Evolutionary conservation across 768 basidiomycete genomes (phyloP).

Genomic region (Boletus reticuloceps): DNA sequence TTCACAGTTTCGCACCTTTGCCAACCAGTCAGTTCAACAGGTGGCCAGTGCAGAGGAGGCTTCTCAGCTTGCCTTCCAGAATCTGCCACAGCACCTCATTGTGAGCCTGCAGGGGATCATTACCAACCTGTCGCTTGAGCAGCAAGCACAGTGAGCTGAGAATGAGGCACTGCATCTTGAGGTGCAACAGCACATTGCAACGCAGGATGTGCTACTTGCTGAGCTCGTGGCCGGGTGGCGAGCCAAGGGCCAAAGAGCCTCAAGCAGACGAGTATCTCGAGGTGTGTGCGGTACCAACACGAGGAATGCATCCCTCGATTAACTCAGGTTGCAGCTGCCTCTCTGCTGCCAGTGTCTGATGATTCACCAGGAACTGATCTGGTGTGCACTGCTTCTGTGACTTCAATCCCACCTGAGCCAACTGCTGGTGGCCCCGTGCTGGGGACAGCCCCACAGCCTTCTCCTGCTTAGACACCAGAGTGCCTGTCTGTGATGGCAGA

Average conservation of each 20-base stretch:
- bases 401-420: no score
- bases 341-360: no score
- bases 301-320: no score
- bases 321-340: no score
- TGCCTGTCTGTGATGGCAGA: background rate
- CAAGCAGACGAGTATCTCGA: background rate
- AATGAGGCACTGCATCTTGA: background rate
- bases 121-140: no score
- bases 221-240: background rate
- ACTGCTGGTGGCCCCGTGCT: no score
- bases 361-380: no score
- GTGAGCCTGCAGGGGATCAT: background rate
- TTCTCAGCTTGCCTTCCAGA: conserved; percentile 13
- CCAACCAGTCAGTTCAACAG: background rate
- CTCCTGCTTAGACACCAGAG: no score
- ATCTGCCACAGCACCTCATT: conserved; percentile 20
- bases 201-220: background rate
- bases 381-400: no score
- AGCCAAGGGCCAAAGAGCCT: background rate
- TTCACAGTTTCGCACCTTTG: background rate
- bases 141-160: background rate
- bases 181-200: background rate
- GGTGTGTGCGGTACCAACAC: background rate
- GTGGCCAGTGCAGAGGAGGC: conserved; percentile 18
- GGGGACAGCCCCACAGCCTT: no score